phyloP scores from a whole-genome alignment of 192 early-diverging fungal genomes.

The Ambispora gerdemannii region DNA sequence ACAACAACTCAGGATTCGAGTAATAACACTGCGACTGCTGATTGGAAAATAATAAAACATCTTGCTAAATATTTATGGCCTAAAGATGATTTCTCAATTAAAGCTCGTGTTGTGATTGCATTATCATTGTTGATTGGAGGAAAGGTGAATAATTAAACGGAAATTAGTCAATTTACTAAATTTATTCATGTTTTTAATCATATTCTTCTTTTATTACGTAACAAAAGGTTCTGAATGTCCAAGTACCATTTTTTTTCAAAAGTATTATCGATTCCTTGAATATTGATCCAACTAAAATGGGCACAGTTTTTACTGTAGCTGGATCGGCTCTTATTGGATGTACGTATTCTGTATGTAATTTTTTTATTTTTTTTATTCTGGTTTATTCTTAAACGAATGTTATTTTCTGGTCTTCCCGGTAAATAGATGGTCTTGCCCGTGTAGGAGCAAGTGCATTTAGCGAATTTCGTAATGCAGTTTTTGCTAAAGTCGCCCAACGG shows the following conservation, averaged over 20 bases:
- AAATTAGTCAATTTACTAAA: constrained; percentile 28
- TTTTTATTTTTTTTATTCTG: neutral
- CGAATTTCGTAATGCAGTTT: constrained; percentile 92
- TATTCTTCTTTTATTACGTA: constrained; percentile 26
- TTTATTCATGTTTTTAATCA: constrained; percentile 28
- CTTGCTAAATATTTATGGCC: constrained; percentile 89
- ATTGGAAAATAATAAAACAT: constrained; percentile 69
- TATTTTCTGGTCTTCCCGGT: constrained; percentile 6
- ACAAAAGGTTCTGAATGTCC: constrained; percentile 80
- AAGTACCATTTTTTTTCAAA: constrained; percentile 96
- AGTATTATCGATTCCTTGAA: constrained; percentile 85
- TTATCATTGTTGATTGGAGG: constrained; percentile 78
- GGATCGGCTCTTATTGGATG: constrained; percentile 93
- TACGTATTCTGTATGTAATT: constrained; percentile 34
- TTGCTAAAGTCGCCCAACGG: constrained; percentile 88
- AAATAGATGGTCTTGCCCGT: constrained; percentile 81
- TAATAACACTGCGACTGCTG: no score
- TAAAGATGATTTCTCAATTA: constrained; percentile 76
- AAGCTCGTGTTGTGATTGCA: constrained; percentile 83
- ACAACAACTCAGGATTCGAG: no score
- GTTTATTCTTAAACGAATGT: constrained; percentile 4
- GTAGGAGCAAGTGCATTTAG: constrained; percentile 77
- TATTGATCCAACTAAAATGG: constrained; percentile 56
- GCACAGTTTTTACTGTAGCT: constrained; percentile 70
- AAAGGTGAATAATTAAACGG: constrained; percentile 61